A percentile compares a stretch with the other conserved stretches of the same genome.
Conservation (phyloP, 2,329 filamentous ascomycete genomes). For the Xylariomycetidae sp. region DNA sequence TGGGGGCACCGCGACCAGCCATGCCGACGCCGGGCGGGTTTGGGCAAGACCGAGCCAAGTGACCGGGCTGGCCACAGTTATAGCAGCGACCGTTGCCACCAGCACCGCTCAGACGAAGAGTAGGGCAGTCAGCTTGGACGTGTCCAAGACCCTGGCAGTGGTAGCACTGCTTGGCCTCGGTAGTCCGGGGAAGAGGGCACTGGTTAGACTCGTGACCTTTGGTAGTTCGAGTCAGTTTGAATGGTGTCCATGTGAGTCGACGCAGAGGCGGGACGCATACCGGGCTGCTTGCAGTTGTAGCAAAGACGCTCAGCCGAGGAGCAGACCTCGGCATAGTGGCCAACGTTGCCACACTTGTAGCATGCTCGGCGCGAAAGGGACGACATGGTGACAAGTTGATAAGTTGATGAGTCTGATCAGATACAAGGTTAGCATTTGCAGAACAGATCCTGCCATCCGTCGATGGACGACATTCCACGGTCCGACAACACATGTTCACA, state of each 20-base stretch:
- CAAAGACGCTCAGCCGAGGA: slow-evolving; percentile 96
- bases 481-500: slow-evolving; percentile 23
- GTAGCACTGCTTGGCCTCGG: slow-evolving; percentile 99
- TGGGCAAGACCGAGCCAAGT: slow-evolving; percentile 87
- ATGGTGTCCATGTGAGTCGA: not conserved
- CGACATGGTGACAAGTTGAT: slow-evolving; percentile 55
- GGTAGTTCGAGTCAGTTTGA: too few relatives aligned
- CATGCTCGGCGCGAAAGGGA: slow-evolving; percentile 76
- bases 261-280: slow-evolving; percentile 28
- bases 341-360: slow-evolving; percentile 79
- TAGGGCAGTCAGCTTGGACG: slow-evolving; percentile 98
- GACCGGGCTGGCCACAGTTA: slow-evolving; percentile 87
- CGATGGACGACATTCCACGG: slow-evolving; percentile 20
- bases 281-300: slow-evolving; percentile 98
- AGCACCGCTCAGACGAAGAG: slow-evolving; percentile 81
- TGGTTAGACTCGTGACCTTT: slow-evolving; percentile 94
- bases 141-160: slow-evolving; percentile 98
- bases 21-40: slow-evolving; percentile 59
- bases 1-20: slow-evolving; percentile 62
- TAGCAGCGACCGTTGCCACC: slow-evolving; percentile 87
- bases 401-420: slow-evolving; percentile 19
- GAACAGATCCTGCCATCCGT: slow-evolving; percentile 26
- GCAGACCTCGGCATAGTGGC: slow-evolving; percentile 84
- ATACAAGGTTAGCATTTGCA: slow-evolving; percentile 32
- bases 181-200: slow-evolving; percentile 93